phyloP scores from a whole-genome alignment of 2,329 filamentous ascomycete genomes.

The Colletotrichum chlorophyti region DNA sequence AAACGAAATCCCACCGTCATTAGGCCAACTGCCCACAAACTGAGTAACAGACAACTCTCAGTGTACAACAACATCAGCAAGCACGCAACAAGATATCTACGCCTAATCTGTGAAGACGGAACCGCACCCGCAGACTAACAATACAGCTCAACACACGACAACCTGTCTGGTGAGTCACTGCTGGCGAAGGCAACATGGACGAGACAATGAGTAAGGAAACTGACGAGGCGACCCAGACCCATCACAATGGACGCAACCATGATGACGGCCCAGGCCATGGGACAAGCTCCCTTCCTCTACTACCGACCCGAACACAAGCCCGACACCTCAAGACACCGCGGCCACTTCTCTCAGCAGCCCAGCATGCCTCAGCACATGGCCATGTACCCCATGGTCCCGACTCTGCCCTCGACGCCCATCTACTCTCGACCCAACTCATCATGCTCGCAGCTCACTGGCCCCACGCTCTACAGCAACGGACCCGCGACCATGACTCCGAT shows the following conservation, averaged over 20 bases:
- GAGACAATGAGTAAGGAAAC: constrained; percentile 28
- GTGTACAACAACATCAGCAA: constrained; percentile 34
- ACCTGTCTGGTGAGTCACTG: constrained; percentile 41
- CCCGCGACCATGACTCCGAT: constrained; percentile 75
- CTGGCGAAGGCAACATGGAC: too few species aligned
- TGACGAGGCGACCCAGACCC: constrained; percentile 34
- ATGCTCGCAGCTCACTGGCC: constrained; percentile 64
- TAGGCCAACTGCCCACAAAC: constrained; percentile 41
- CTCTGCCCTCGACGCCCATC: constrained; percentile 67
- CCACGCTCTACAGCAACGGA: constrained; percentile 62
- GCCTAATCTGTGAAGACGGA: constrained; percentile 15
- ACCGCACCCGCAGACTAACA: constrained; percentile 11
- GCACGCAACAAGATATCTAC: constrained; percentile 14
- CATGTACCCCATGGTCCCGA: constrained; percentile 62
- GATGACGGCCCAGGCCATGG: constrained; percentile 65
- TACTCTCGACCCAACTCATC: constrained; percentile 72
- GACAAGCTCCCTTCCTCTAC: constrained; percentile 83
- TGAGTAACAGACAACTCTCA: constrained; percentile 31
- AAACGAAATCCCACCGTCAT: constrained; percentile 33
- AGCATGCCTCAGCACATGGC: constrained; percentile 52
- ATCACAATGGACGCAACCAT: constrained; percentile 69
- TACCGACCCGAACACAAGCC: constrained; percentile 80
- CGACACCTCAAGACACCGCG: constrained; percentile 73
- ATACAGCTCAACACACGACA: constrained; percentile 19
- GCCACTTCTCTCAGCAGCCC: constrained; percentile 68